phyloP scores from a whole-genome alignment of 1,139 yeast species.

The Taphrina deformans region DNA sequence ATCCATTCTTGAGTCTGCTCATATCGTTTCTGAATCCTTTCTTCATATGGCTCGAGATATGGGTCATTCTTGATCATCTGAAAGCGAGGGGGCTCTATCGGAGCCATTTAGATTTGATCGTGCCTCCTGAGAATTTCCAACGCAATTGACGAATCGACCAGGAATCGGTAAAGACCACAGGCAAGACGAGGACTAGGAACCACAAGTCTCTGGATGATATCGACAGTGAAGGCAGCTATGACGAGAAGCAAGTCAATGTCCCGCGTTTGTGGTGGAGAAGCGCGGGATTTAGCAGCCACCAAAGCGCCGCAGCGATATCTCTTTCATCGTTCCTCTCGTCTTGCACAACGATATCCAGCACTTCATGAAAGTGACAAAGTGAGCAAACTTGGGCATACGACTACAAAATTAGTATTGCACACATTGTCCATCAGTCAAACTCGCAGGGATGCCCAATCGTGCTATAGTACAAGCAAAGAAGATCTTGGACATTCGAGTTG shows the following conservation, averaged over 20 bases:
- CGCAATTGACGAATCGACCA: no score
- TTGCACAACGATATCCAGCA: not conserved
- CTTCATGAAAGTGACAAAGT: no score
- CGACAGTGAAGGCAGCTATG: not conserved
- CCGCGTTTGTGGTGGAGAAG: not conserved
- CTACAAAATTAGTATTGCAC: no score
- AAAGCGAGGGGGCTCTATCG: constrained; percentile 40
- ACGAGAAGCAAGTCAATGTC: not conserved
- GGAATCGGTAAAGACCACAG: not conserved
- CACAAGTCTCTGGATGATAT: no score
- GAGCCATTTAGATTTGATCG: not conserved
- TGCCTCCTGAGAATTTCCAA: not conserved
- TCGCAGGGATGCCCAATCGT: constrained; percentile 19
- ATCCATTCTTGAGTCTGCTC: constrained; percentile 60
- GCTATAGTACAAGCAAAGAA: constrained; percentile 17
- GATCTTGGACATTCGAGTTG: constrained; percentile 1
- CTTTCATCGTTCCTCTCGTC: not conserved
- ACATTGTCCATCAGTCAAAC: no score
- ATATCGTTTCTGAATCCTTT: constrained; percentile 58
- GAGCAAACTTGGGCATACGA: no score
- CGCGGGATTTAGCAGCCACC: no score
- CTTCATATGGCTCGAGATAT: constrained; percentile 79
- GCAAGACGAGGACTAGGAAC: not conserved
- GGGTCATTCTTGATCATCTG: constrained; percentile 55
- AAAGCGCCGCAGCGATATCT: not conserved